Evolutionary conservation across 768 basidiomycete species (phyloP).

Genomic region (Phlebiopsis flavidoalba): DNA sequence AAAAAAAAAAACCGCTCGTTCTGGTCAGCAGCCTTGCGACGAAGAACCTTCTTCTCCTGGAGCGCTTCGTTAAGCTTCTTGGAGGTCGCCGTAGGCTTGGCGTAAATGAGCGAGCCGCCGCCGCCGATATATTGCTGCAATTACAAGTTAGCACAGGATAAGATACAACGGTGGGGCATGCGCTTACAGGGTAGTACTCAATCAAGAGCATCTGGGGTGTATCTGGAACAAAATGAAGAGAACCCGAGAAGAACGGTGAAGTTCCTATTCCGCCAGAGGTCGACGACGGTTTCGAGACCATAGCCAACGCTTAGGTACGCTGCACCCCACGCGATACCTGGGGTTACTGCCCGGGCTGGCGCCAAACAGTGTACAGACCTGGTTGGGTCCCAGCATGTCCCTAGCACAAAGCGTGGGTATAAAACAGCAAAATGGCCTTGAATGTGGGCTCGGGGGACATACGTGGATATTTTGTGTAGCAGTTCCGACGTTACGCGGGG

Average conservation of each 20-base stretch:
- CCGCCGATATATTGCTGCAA: slow-evolving; percentile 45
- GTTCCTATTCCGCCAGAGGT: slow-evolving; percentile 65
- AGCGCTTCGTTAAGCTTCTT: slow-evolving; percentile 50
- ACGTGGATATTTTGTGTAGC: slow-evolving; percentile 62
- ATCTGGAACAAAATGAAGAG: slow-evolving; percentile 62
- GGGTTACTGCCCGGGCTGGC: slow-evolving; percentile 48
- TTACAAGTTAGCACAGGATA: background rate
- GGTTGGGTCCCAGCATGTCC: slow-evolving; percentile 53
- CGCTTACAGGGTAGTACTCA: slow-evolving; percentile 56
- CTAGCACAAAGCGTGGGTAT: slow-evolving; percentile 26
- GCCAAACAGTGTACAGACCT: slow-evolving; percentile 77
- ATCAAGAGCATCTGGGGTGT: slow-evolving; percentile 62
- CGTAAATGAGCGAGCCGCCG: slow-evolving; percentile 51
- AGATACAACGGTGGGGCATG: background rate
- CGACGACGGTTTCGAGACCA: slow-evolving; percentile 38
- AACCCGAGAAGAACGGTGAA: slow-evolving; percentile 69
- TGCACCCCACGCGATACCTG: slow-evolving; percentile 51
- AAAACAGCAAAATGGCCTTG: slow-evolving; percentile 22
- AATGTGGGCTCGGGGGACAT: slow-evolving; percentile 27
- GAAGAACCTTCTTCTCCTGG: slow-evolving; percentile 45
- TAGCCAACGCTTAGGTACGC: slow-evolving; percentile 59
- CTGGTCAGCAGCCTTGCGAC: slow-evolving; percentile 16
- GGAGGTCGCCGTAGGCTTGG: slow-evolving; percentile 51
- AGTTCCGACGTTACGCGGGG: slow-evolving; percentile 59
- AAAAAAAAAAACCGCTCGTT: too few relatives aligned